Conservation (phyloP, 371 early-diverging fungal genomes). For the Blakeslea trispora region DNA sequence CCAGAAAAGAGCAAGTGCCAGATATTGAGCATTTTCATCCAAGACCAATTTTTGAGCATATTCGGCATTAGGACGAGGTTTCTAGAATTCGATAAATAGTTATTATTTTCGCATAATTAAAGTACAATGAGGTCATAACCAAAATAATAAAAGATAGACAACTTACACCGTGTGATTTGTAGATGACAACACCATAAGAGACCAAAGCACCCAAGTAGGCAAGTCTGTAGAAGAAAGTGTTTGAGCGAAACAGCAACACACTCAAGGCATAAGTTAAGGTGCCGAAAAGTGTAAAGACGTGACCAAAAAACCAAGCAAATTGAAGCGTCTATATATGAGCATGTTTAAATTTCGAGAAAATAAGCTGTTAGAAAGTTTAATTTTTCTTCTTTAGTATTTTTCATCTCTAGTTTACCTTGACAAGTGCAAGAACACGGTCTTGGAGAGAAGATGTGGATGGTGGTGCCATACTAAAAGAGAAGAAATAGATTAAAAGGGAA, state of each 20-base stretch:
- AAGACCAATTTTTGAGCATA: constrained; percentile 71
- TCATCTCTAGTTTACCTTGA: constrained; percentile 19
- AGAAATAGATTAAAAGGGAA: neutral
- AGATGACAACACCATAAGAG: constrained; percentile 86
- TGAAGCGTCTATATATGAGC: too few species aligned
- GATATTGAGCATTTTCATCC: constrained; percentile 90
- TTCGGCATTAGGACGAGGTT: constrained; percentile 61
- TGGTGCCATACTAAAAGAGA: constrained; percentile 24
- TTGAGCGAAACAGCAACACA: constrained; percentile 34
- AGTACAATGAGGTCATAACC: constrained; percentile 25
- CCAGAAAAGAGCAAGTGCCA: constrained; percentile 83
- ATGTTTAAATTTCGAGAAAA: constrained; percentile 13
- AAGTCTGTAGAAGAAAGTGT: constrained; percentile 48
- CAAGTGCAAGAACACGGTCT: constrained; percentile 24
- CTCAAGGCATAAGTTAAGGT: constrained; percentile 36
- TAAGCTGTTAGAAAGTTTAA: neutral
- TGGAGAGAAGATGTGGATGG: constrained; percentile 27
- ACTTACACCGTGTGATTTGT: constrained; percentile 83
- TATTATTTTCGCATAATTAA: neutral
- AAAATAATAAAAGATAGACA: constrained; percentile 5
- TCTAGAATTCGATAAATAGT: constrained; percentile 32
- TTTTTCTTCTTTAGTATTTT: neutral
- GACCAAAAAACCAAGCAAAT: constrained; percentile 61
- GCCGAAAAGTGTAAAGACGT: constrained; percentile 42
- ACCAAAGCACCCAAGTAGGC: constrained; percentile 75